Evolutionary conservation across 1,284 basidiomycete species (phyloP), one percentile per base, ranked within the genome.

Genomic region (Microbotryum violaceum): DNA sequence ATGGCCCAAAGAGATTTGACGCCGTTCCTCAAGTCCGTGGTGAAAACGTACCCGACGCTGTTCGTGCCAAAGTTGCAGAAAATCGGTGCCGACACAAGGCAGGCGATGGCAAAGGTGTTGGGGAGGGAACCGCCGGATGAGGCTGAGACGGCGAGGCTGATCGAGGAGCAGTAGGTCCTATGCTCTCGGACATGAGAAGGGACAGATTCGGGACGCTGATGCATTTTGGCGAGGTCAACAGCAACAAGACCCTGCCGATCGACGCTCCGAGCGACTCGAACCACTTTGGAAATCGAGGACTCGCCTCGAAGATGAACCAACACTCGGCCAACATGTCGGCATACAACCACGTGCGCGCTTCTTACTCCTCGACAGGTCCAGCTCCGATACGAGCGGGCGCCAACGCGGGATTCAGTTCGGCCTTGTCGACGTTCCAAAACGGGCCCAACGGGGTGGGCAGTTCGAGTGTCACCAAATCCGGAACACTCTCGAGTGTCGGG

Each of bases 1-100:
- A 51, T 48, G 20, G 57, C 58, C 27, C 12, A 29, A 48, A 61
- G 58, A 23, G 48, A 60, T 4, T 29, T 67, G 14, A 52, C 65
- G 4, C 61, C 65, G 0, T 69, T 69, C 57, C 49, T 69, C 21
- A 7, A 21, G 0, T 46, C 33, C 27, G 65, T 59, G 6, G 45
- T 59, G 20, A 29, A 51, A 27, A 46, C 29, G 4, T 66, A 63
- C 20, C 56, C 56, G 7, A 49, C 58, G 2, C 52, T 69, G 20
- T 69, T 69, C 53, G 62, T 64, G 8, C 25, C 49, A 25, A 63
- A 63, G 37, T 51, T 68, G 23, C 64, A 66, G 48, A 66, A 62
- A 53, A 50, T 68, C 8, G 46, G 55, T n/a, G 9, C 27, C 33
- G 60, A 60, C 44, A 58, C 60, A 29, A 53, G 66, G 20, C 45